phyloP scores from a whole-genome alignment of 2,329 filamentous ascomycete genomes.

The Graphilbum sp. region DNA sequence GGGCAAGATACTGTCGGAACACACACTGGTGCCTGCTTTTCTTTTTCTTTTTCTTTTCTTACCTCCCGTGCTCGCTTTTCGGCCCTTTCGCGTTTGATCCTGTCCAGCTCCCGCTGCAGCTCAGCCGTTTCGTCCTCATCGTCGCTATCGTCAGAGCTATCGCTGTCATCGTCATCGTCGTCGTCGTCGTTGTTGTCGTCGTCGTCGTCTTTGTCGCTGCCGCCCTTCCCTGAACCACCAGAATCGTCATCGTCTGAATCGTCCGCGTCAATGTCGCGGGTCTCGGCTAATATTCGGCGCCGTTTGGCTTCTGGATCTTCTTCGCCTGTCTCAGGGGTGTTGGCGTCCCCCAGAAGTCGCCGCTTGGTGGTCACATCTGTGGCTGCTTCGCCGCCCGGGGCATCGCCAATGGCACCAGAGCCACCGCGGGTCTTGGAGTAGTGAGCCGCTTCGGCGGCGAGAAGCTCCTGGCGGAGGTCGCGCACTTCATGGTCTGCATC shows the following conservation, averaged over 20 bases:
- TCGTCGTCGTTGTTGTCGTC: constrained; percentile 38
- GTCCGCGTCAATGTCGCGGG: constrained; percentile 73
- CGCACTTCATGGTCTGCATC: constrained; percentile 43
- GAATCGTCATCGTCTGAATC: constrained; percentile 52
- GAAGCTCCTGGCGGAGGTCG: constrained; percentile 78
- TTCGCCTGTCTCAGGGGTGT: constrained; percentile 11
- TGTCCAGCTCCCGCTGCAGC: constrained; percentile 81
- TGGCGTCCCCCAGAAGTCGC: constrained; percentile 2
- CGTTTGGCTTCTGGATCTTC: constrained; percentile 70
- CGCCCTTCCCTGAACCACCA: constrained; percentile 42
- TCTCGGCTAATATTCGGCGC: constrained; percentile 73
- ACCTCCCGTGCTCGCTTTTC: constrained; percentile 65
- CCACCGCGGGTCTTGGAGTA: constrained; percentile 69
- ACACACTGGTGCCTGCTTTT: no score
- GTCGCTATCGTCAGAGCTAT: constrained; percentile 55
- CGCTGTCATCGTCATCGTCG: constrained; percentile 49
- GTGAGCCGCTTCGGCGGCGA: constrained; percentile 76
- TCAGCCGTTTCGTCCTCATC: constrained; percentile 72
- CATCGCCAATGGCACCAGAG: constrained; percentile 13
- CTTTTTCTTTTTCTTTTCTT: no score
- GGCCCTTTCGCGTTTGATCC: constrained; percentile 75
- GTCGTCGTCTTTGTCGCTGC: constrained; percentile 58
- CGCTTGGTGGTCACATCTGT: constrained; percentile 11
- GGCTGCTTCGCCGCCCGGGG: constrained; percentile 11
- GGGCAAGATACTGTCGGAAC: no score